These are phyloP conservation scores for Penicillium tannophilum DNA, from an alignment of 495 filamentous ascomycete genomes.

Conservation along the genomic window DNA sequence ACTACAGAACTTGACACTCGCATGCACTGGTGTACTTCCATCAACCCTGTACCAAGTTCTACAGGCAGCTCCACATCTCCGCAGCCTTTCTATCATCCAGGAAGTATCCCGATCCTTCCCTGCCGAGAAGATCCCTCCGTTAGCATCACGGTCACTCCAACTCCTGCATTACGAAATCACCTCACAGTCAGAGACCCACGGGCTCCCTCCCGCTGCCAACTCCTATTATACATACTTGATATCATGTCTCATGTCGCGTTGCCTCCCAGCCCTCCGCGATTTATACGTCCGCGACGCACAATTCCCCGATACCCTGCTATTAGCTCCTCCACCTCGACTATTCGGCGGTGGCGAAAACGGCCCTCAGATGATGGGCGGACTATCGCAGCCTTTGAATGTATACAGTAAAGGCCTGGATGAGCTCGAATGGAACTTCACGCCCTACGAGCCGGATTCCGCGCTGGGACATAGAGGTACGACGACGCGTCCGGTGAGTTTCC, in stretches of 20 bases:
- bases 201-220: conserved; percentile 59
- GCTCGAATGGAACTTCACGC: conserved; percentile 81
- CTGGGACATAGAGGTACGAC: conserved; percentile 35
- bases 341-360: conserved; percentile 35
- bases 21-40: conserved; percentile 66
- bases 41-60: conserved; percentile 66
- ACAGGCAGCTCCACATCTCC: conserved; percentile 59
- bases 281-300: conserved; percentile 84
- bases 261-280: conserved; percentile 68
- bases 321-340: conserved; percentile 59
- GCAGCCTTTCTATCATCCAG: conserved; percentile 65
- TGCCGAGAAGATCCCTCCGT: conserved; percentile 56
- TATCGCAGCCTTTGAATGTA: conserved; percentile 68
- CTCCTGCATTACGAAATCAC: conserved; percentile 83
- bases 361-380: conserved; percentile 42
- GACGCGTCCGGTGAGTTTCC: conserved; percentile 58
- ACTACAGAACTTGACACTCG: conserved; percentile 64
- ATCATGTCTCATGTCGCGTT: conserved; percentile 71
- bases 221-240: conserved; percentile 90
- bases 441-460: conserved; percentile 50
- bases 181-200: conserved; percentile 49
- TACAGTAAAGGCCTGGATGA: conserved; percentile 87
- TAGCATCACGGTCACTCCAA: conserved; percentile 66
- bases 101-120: conserved; percentile 68
- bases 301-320: conserved; percentile 75